Percentiles rank a stretch among this genome's conserved stretches.
Evolutionary conservation across 202 grass and related monocot genomes (phyloP).

Genomic region (Zoysia matrella): DNA sequence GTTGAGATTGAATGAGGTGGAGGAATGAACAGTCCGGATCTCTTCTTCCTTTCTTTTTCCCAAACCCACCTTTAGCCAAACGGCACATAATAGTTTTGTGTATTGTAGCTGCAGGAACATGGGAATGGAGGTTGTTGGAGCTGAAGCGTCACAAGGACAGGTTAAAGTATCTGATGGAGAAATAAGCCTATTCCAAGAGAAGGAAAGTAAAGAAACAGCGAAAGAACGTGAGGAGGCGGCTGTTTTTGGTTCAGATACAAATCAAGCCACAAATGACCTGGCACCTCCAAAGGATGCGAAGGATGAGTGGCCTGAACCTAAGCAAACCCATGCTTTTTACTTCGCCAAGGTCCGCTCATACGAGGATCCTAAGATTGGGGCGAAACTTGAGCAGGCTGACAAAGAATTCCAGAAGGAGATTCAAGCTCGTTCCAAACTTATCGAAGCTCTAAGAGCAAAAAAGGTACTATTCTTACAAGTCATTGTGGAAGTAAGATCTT

Average conservation of each 20-base stretch:
- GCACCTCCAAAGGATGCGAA: constrained; percentile 68
- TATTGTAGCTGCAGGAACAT: constrained; percentile 49
- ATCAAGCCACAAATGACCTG: constrained; percentile 51
- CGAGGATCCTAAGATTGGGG: constrained; percentile 89
- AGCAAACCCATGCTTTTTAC: constrained; percentile 70
- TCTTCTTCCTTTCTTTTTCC: too few relatives aligned
- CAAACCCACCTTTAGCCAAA: too few relatives aligned
- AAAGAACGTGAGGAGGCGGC: constrained; percentile 59
- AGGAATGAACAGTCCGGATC: too few relatives aligned
- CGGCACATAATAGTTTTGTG: not conserved
- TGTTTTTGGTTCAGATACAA: constrained; percentile 62
- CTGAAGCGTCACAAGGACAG: constrained; percentile 58
- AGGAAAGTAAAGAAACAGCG: constrained; percentile 65
- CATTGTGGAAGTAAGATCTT: constrained; percentile 2
- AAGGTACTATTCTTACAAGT: constrained; percentile 61
- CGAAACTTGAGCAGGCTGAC: constrained; percentile 80
- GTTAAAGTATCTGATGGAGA: constrained; percentile 43
- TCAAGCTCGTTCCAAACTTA: constrained; percentile 10
- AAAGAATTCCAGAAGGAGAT: constrained; percentile 89
- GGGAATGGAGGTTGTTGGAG: constrained; percentile 80
- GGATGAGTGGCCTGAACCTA: constrained; percentile 17
- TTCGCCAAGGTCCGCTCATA: constrained; percentile 69
- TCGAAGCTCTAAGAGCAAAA: constrained; percentile 68
- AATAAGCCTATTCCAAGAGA: constrained; percentile 52
- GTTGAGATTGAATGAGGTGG: too few relatives aligned